Conservation (phyloP, 495 filamentous ascomycete species). For the Trichoderma reesei region DNA sequence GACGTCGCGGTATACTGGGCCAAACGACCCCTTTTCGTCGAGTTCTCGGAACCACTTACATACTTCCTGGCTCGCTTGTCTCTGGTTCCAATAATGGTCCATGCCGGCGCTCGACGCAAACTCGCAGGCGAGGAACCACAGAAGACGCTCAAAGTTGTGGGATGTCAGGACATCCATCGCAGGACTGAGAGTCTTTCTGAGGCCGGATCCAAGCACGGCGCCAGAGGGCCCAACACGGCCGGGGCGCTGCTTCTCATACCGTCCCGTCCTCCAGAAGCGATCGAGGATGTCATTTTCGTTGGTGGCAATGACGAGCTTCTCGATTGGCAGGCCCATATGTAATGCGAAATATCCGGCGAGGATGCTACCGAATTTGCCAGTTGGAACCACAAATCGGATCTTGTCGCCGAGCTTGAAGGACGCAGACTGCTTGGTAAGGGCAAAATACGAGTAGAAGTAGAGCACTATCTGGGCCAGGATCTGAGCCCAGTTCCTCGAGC, state of each 20-base stretch:
- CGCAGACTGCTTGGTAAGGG: constrained; percentile 47
- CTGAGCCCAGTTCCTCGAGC: constrained; percentile 82
- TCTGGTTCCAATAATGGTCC: constrained; percentile 48
- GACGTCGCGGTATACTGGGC: constrained; percentile 55
- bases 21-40: constrained; percentile 71
- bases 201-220: not conserved
- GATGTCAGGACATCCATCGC: constrained; percentile 96
- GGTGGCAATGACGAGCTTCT: constrained; percentile 79
- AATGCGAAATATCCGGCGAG: constrained; percentile 87
- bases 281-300: constrained; percentile 90
- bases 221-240: constrained; percentile 22
- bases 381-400: constrained; percentile 74
- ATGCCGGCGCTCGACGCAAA: constrained; percentile 40
- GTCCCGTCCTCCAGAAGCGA: constrained; percentile 76
- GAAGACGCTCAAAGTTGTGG: constrained; percentile 88
- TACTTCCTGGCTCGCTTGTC: constrained; percentile 56
- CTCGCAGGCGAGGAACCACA: constrained; percentile 80
- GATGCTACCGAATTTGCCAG: constrained; percentile 92
- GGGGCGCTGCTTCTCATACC: constrained; percentile 63
- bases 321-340: constrained; percentile 77
- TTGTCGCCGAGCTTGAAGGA: constrained; percentile 42
- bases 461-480: constrained; percentile 95
- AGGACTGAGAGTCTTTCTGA: constrained; percentile 78
- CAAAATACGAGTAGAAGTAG: constrained; percentile 86
- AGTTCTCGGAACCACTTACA: constrained; percentile 61